Evolutionary conservation across 176 grass and related monocot genomes (phyloP), one percentile per base, ranked within the genome.

Genomic region (Echinochloa phyllopogon): DNA sequence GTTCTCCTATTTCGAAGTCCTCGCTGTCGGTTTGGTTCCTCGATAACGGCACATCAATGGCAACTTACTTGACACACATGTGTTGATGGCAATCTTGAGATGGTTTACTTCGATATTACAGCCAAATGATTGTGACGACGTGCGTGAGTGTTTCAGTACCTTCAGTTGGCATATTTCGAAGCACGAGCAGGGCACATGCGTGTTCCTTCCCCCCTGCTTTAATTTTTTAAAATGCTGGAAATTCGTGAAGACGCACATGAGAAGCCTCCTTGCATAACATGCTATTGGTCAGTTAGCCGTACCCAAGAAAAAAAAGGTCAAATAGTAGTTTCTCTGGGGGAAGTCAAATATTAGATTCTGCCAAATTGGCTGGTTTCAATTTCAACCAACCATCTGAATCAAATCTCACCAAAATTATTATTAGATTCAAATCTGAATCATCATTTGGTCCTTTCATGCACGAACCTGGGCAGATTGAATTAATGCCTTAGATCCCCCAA

Each of bases 331-430:
- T 60, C 25, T 29, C 16, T 1, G 13, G 11, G 21, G 20, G 8
- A 50, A 74, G 79, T 79, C 73, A 79, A 86, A 83, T 11, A 36
- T 55, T 72, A 86, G 88, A 78, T 90, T 78, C 84, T 74, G 27
- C 11, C 8, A 11, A 85, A 69, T 25, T 36, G 40, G 4, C 17
- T 60, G n/a, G 8, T 66, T 72, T 71, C 20, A 16, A 18, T 33
- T 33, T 33, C 29, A 33, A 33, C 23, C 29, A 33, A 33, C 23
- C 83, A 86, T 78, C 78, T 49, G 73, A 83, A 83, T 73, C 83
- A 78, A 86, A 86, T 86, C 72, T 72, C 39, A 8, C 8, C 20
- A 11, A 47, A 13, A 63, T 77, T 55, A 77, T 43, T 21, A 15
- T 51, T 72, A 6, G 50, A 20, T 65, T 42, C 36, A 12, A 67